Evolutionary conservation across 768 basidiomycete species (phyloP).

Genomic region (Coprinopsis sp.): DNA sequence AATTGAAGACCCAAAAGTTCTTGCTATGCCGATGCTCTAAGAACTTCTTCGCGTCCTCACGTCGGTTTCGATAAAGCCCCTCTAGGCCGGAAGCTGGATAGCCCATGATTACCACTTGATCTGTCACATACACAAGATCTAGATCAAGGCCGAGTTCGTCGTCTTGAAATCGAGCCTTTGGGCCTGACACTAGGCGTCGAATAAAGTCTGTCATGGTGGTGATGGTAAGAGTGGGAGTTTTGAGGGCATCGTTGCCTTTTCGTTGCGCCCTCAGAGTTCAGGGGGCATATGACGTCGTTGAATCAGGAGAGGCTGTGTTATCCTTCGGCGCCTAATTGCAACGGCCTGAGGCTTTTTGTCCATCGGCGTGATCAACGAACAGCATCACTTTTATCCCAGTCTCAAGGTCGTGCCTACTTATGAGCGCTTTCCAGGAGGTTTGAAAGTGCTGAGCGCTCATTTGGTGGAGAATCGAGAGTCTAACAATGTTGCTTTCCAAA

Average conservation of each 20-base stretch:
- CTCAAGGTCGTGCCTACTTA: too few relatives aligned
- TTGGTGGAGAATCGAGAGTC: too few relatives aligned
- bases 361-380: too few relatives aligned
- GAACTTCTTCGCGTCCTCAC: constrained; percentile 72
- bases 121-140: constrained; percentile 68
- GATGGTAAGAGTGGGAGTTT: background rate
- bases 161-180: constrained; percentile 75
- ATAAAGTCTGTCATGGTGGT: constrained; percentile 57
- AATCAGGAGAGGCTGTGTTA: too few relatives aligned
- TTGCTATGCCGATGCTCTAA: constrained; percentile 67
- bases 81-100: constrained; percentile 81
- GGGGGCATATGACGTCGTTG: too few relatives aligned
- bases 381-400: too few relatives aligned
- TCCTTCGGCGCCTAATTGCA: too few relatives aligned
- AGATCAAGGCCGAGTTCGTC: constrained; percentile 63
- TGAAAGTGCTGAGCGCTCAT: too few relatives aligned
- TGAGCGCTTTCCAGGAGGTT: too few relatives aligned
- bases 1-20: constrained; percentile 87
- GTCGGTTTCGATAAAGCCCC: constrained; percentile 72
- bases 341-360: too few relatives aligned
- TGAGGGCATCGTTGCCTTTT: background rate
- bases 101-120: constrained; percentile 75
- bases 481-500: too few relatives aligned
- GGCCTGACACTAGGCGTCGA: constrained; percentile 73
- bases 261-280: too few relatives aligned